Conservation (phyloP, 306 rosid species). For the Ormosia emarginata region DNA sequence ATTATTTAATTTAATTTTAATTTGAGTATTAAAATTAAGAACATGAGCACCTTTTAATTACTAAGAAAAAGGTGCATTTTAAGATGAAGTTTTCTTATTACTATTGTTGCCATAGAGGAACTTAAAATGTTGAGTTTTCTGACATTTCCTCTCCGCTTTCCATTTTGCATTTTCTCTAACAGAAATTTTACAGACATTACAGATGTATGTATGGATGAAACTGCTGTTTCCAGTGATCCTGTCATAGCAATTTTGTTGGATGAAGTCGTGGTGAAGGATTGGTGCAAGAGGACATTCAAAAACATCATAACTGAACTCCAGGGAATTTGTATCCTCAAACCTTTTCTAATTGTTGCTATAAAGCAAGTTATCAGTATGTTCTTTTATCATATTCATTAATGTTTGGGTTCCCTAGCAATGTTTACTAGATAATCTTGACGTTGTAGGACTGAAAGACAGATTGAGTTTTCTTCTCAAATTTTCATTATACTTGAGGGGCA, state of each 20-base stretch:
- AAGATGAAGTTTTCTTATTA: background rate
- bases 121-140: background rate
- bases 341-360: constrained; percentile 23
- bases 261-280: constrained; percentile 98
- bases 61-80: background rate
- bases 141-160: background rate
- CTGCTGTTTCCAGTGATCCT: constrained; percentile 98
- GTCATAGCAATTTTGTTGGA: constrained; percentile 97
- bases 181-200: constrained; percentile 70
- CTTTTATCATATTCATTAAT: background rate
- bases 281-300: constrained; percentile 90
- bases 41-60: background rate
- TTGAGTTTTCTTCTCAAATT: constrained; percentile 66
- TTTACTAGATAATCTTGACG: constrained; percentile 62
- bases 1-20: background rate
- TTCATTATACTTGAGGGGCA: constrained; percentile 63
- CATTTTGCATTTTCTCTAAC: constrained; percentile 53
- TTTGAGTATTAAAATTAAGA: background rate
- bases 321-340: constrained; percentile 79
- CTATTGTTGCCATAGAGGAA: background rate
- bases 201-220: constrained; percentile 97
- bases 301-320: constrained; percentile 64
- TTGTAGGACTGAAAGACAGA: constrained; percentile 44
- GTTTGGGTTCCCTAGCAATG: constrained; percentile 34
- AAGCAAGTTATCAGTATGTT: background rate